Percentiles rank a stretch among this genome's conserved stretches.
phyloP scores from a whole-genome alignment of 495 filamentous ascomycete species.

The Annulohypoxylon moriforme region DNA sequence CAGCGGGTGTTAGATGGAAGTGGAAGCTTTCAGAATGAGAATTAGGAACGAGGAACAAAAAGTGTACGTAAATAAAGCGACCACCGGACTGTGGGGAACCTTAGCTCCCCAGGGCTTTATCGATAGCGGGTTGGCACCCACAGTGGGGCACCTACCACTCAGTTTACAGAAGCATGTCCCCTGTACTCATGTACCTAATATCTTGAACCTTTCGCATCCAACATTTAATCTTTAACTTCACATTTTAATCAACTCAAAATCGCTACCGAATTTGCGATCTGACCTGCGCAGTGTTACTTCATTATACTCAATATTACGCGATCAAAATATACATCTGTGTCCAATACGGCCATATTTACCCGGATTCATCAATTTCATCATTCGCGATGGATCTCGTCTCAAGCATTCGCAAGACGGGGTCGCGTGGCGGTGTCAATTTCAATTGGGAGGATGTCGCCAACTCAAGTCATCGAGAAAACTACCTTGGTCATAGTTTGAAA shows the following conservation, averaged over 20 bases:
- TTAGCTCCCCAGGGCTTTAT: too few species aligned
- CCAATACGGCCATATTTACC: not conserved
- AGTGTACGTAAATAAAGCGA: not conserved
- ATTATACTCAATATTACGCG: not conserved
- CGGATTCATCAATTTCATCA: not conserved
- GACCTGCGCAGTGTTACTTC: not conserved
- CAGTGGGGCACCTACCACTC: not conserved
- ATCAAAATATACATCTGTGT: not conserved
- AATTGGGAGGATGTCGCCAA: constrained; percentile 94
- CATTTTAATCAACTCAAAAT: constrained; percentile 2
- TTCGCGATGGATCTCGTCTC: constrained; percentile 89
- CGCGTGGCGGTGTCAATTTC: constrained; percentile 93
- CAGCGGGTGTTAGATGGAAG: not conserved
- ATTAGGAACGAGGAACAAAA: not conserved
- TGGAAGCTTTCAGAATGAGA: constrained; percentile 4
- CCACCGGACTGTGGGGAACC: not conserved
- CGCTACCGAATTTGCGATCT: not conserved
- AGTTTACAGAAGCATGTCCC: not conserved
- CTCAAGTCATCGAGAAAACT: constrained; percentile 92
- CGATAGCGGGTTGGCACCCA: not conserved
- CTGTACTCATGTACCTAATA: not conserved
- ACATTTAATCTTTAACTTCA: constrained; percentile 2
- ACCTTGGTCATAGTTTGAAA: constrained; percentile 95
- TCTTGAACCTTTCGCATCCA: not conserved
- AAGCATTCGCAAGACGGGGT: constrained; percentile 91